phyloP scores from a whole-genome alignment of 2,329 filamentous ascomycete species.

The Emergomyces africanus region DNA sequence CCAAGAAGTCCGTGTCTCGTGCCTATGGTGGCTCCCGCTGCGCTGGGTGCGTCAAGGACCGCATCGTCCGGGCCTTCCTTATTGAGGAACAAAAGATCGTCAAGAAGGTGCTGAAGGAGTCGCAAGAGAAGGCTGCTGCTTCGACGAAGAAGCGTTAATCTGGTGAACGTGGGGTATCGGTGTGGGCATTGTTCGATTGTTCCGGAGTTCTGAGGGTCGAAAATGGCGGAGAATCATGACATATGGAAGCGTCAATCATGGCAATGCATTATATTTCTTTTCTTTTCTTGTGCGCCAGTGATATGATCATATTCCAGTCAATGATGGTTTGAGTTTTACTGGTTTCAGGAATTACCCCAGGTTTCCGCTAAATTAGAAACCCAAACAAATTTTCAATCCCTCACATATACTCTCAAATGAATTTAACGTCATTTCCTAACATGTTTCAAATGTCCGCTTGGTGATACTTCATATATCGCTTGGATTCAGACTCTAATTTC shows the following conservation, averaged over 20 bases:
- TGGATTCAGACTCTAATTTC: background rate
- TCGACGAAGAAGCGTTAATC: slow-evolving; percentile 30
- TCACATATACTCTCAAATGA: slow-evolving; percentile 1
- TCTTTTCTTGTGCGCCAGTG: background rate
- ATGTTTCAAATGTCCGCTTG: background rate
- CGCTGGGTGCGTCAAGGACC: slow-evolving; percentile 96
- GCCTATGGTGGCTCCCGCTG: slow-evolving; percentile 98
- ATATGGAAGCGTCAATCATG: slow-evolving; percentile 5
- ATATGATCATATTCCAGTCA: slow-evolving; percentile 1
- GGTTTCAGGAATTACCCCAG: background rate
- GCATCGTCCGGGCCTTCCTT: slow-evolving; percentile 94
- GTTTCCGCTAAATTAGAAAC: background rate
- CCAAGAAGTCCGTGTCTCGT: slow-evolving; percentile 98
- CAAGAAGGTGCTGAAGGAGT: slow-evolving; percentile 99
- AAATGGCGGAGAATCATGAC: slow-evolving; percentile 5
- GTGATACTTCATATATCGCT: background rate
- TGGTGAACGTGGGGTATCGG: slow-evolving; percentile 5
- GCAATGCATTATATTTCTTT: background rate
- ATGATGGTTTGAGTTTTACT: background rate
- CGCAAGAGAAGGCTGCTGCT: slow-evolving; percentile 52
- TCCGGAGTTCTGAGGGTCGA: slow-evolving; percentile 8
- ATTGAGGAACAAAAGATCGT: slow-evolving; percentile 99
- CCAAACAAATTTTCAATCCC: slow-evolving; percentile 1
- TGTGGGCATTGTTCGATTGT: slow-evolving; percentile 7
- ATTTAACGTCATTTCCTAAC: slow-evolving; percentile 2